phyloP scores from a whole-genome alignment of 2,329 filamentous ascomycete species.

The Hirsutella minnesotensis region DNA sequence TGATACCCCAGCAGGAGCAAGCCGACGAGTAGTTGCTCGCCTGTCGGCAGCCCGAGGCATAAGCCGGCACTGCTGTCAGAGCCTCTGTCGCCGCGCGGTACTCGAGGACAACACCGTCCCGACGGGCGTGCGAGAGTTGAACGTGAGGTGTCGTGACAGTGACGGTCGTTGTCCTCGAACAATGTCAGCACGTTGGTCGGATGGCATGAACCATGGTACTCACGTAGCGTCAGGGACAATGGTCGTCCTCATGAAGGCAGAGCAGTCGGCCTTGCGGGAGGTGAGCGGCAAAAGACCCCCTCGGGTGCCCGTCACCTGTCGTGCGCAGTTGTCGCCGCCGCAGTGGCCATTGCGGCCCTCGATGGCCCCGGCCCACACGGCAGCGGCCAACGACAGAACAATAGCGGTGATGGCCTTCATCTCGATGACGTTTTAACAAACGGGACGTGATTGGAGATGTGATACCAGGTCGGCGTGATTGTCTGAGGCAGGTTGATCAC shows the following conservation, averaged over 20 bases:
- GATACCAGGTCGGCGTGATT: no score
- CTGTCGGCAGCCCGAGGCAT: slow-evolving; percentile 25
- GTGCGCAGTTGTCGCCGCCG: slow-evolving; percentile 33
- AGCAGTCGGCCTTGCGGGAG: slow-evolving; percentile 26
- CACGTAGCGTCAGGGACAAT: slow-evolving; percentile 29
- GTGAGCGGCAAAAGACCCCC: slow-evolving; percentile 20
- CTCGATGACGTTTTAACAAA: slow-evolving; percentile 9
- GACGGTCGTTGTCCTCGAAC: slow-evolving; percentile 22
- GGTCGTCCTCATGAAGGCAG: slow-evolving; percentile 26
- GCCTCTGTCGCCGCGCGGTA: slow-evolving; percentile 19
- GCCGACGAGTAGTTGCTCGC: slow-evolving; percentile 25
- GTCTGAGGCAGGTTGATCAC: no score
- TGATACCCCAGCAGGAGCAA: slow-evolving; percentile 34
- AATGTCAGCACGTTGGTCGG: no score
- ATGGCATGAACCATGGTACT: no score
- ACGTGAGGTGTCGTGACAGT: slow-evolving; percentile 25
- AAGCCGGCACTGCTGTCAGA: slow-evolving; percentile 24
- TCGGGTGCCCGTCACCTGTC: slow-evolving; percentile 31
- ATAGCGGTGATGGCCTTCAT: slow-evolving; percentile 29
- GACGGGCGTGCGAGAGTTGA: slow-evolving; percentile 14
- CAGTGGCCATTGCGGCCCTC: slow-evolving; percentile 22
- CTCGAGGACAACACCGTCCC: slow-evolving; percentile 12
- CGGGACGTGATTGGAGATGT: background rate
- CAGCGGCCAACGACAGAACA: slow-evolving; percentile 23
- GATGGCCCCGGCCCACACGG: slow-evolving; percentile 22